Evolutionary conservation across 352 stramenopile genomes (phyloP), one percentile per base, ranked within the genome.

Genomic region (Phytophthora kernoviae): DNA sequence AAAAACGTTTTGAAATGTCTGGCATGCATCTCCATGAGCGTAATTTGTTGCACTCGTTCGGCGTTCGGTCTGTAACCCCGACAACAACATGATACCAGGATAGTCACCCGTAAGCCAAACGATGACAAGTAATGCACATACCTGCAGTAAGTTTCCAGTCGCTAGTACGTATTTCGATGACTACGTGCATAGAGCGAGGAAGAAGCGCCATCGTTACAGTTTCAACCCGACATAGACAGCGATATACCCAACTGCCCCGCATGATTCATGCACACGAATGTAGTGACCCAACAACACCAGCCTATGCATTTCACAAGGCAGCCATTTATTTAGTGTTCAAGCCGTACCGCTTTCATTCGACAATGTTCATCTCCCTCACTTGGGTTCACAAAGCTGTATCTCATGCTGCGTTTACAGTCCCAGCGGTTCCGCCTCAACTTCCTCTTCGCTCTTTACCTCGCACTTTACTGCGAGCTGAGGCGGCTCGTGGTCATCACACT

Each of bases 401-500:
- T 45, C 4, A 39, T 12, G 36, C 10, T 17, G 33, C 24, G 10
- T 24, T 76, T 44, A 76, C 6, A 73, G 26, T 8, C 49, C 54
- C 45, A 65, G 54, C 12, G 63, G 68, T 37, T 76, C 62, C 2
- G 58, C 58, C 46, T 70, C 63, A 22, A 66, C 50, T 46, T 76
- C 68, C 32, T 67, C 62, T 51, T 70, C 63, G 50, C 54, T 65
- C 43, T 72, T 69, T 26, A 58, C 48, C 14, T 58, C 62, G 14
- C 32, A 42, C 45, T 72, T 72, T n/a, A 12, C n/a, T 5, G 45
- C 2, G 6, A 67, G 45, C 30, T 76, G 68, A 24, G 46, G 41
- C 36, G 62, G 62, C 22, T 75, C 54, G 54, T 91, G 79, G 63
- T 92, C 79, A 47, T 88, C 70, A 62, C 87, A 82, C 54, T 86